These are phyloP conservation scores for Podaxis sp. DNA, from an alignment of 768 basidiomycete species.

Conservation along the genomic window DNA sequence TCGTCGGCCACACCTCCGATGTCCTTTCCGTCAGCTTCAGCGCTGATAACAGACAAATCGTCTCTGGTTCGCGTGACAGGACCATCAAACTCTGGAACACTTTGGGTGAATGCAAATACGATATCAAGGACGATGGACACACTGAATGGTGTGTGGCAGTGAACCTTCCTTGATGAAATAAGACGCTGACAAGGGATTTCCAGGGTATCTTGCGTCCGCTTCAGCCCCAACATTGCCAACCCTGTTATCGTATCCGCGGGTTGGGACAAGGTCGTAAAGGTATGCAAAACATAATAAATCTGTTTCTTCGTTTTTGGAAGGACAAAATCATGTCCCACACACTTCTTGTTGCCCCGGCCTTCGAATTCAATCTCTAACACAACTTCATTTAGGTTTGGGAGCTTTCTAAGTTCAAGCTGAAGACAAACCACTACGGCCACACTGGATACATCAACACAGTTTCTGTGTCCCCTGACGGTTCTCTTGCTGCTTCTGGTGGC, in stretches of 20 bases:
- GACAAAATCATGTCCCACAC: constrained; percentile 32
- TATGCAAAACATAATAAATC: constrained; percentile 35
- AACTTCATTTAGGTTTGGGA: constrained; percentile 85
- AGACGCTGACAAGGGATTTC: constrained; percentile 11
- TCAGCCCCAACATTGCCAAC: constrained; percentile 96
- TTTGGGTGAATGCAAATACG: constrained; percentile 99
- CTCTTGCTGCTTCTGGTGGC: constrained; percentile 97
- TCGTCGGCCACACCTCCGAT: constrained; percentile 97
- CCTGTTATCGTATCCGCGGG: constrained; percentile 99
- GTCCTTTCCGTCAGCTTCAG: constrained; percentile 99
- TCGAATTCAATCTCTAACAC: constrained; percentile 71
- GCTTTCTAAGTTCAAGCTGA: constrained; percentile 98
- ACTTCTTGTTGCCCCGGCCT: constrained; percentile 92
- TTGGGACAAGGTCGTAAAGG: constrained; percentile 99
- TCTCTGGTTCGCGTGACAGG: constrained; percentile 95
- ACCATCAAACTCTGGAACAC: constrained; percentile 99
- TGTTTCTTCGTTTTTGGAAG: constrained; percentile 29
- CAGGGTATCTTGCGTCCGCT: constrained; percentile 99
- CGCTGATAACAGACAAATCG: constrained; percentile 99
- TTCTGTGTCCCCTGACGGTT: constrained; percentile 98
- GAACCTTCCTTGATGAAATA: constrained; percentile 20
- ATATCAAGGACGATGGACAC: constrained; percentile 99
- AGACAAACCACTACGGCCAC: constrained; percentile 99
- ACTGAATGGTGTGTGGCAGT: constrained; percentile 71
- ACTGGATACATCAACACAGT: constrained; percentile 99